These are phyloP conservation scores for Rhynchosporium graminicola DNA, from an alignment of 2,329 filamentous ascomycete genomes.

Conservation along the genomic window DNA sequence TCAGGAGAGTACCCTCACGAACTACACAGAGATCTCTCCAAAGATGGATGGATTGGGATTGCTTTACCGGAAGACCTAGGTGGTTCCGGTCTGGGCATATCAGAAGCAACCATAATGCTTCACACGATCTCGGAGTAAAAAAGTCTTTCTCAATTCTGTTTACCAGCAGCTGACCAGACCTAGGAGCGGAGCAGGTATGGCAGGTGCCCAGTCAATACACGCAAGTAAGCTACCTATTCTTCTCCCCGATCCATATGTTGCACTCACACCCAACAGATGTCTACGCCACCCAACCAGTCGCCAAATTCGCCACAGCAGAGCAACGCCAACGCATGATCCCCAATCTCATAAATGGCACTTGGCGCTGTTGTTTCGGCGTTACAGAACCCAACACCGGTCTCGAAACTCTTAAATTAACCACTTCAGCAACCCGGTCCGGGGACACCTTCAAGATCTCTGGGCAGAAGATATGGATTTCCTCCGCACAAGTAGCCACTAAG, in stretches of 20 bases:
- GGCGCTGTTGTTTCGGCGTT: slow-evolving; percentile 77
- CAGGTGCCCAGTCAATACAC: slow-evolving; percentile 63
- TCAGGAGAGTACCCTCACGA: slow-evolving; percentile 70
- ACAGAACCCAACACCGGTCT: slow-evolving; percentile 83
- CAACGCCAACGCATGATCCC: slow-evolving; percentile 67
- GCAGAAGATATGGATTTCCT: slow-evolving; percentile 90
- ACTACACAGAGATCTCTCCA: slow-evolving; percentile 72
- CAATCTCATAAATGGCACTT: slow-evolving; percentile 70
- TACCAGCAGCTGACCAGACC: slow-evolving; percentile 66
- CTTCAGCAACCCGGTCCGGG: slow-evolving; percentile 60
- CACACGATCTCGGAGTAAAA: slow-evolving; percentile 71
- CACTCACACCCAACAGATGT: slow-evolving; percentile 47
- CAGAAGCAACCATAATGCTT: slow-evolving; percentile 85
- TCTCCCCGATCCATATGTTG: neutral
- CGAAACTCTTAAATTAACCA: slow-evolving; percentile 72
- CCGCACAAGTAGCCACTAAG: slow-evolving; percentile 76
- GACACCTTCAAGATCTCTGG: slow-evolving; percentile 68
- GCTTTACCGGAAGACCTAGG: slow-evolving; percentile 74
- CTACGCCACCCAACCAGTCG: slow-evolving; percentile 74
- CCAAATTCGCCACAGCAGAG: slow-evolving; percentile 67
- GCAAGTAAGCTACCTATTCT: slow-evolving; percentile 43
- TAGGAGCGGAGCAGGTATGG: slow-evolving; percentile 72
- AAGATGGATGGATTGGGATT: slow-evolving; percentile 80
- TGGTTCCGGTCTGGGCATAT: slow-evolving; percentile 74
- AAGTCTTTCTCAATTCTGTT: slow-evolving; percentile 11